Evolutionary conservation across 75 land plant genomes (phyloP).

Genomic region (Sequoia sempervirens): DNA sequence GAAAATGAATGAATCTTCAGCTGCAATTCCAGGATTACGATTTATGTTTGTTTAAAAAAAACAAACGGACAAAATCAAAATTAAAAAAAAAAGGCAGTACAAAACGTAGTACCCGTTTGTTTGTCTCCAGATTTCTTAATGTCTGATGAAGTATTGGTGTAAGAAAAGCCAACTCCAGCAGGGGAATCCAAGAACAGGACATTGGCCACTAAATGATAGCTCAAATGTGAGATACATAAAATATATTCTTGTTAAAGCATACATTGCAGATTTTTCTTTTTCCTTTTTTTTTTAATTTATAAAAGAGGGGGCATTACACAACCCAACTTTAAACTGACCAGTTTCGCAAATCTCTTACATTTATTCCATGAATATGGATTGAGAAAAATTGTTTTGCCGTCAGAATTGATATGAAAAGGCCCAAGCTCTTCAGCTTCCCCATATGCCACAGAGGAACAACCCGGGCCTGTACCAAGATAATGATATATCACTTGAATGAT

Average conservation of each 20-base stretch:
- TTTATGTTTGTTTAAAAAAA: constrained; percentile 6
- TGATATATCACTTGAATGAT: background rate
- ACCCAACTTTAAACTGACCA: background rate
- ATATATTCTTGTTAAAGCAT: background rate
- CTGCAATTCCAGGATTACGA: constrained; percentile 49
- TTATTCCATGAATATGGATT: constrained; percentile 34
- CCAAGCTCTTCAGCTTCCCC: constrained; percentile 88
- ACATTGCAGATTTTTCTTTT: background rate
- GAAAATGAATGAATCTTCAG: constrained; percentile 60
- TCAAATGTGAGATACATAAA: background rate
- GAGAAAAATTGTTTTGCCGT: constrained; percentile 58
- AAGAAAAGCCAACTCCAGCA: constrained; percentile 25
- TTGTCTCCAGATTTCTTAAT: constrained; percentile 11
- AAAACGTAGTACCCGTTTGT: constrained; percentile 18
- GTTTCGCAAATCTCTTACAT: constrained; percentile 11
- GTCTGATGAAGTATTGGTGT: constrained; percentile 19
- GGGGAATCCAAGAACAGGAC: constrained; percentile 33
- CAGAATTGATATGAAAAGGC: constrained; percentile 60
- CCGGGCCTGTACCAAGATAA: constrained; percentile 53
- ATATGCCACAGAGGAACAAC: constrained; percentile 83
- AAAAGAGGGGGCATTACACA: background rate
- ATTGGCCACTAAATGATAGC: constrained; percentile 15
- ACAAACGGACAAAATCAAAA: background rate
- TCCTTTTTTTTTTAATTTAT: background rate
- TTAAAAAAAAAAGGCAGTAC: background rate